phyloP scores from a whole-genome alignment of 352 stramenopile genomes.

The Phytopythium mirpurense region DNA sequence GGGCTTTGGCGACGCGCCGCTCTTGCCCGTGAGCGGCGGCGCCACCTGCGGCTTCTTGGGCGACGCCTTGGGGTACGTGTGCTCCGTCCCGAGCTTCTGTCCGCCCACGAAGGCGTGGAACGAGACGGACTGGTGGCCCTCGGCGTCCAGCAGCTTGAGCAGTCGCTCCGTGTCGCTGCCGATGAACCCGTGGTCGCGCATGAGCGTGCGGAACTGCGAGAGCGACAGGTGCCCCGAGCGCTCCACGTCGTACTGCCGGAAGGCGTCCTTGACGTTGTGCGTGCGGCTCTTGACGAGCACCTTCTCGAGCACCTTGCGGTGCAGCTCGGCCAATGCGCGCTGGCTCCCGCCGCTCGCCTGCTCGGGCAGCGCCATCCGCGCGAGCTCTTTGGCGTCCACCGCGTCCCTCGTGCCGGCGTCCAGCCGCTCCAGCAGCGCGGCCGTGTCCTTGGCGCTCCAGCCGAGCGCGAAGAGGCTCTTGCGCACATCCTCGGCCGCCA shows the following conservation, averaged over 20 bases:
- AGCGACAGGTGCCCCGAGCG: conserved; percentile 36
- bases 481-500: conserved; percentile 10
- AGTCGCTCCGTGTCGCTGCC: conserved; percentile 43
- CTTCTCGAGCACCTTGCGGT: conserved; percentile 55
- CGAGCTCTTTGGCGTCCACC: neutral
- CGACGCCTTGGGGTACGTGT: conserved; percentile 36
- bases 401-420: conserved; percentile 7
- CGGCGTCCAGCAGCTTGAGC: conserved; percentile 32
- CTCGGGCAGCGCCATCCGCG: neutral
- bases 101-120: conserved; percentile 52
- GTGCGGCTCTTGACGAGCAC: conserved; percentile 45
- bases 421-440: conserved; percentile 22
- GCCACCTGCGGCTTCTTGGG: conserved; percentile 39
- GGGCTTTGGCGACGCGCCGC: conserved; percentile 7
- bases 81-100: conserved; percentile 26
- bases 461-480: conserved; percentile 37
- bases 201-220: conserved; percentile 40
- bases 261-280: conserved; percentile 60
- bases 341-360: neutral
- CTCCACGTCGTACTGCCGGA: conserved; percentile 53
- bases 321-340: conserved; percentile 25
- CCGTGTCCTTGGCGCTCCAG: conserved; percentile 19
- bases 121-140: conserved; percentile 32
- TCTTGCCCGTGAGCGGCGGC: conserved; percentile 22
- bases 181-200: conserved; percentile 51